Evolutionary conservation across 2,329 filamentous ascomycete genomes (phyloP).

Genomic region (Microsporum ferrugineum): DNA sequence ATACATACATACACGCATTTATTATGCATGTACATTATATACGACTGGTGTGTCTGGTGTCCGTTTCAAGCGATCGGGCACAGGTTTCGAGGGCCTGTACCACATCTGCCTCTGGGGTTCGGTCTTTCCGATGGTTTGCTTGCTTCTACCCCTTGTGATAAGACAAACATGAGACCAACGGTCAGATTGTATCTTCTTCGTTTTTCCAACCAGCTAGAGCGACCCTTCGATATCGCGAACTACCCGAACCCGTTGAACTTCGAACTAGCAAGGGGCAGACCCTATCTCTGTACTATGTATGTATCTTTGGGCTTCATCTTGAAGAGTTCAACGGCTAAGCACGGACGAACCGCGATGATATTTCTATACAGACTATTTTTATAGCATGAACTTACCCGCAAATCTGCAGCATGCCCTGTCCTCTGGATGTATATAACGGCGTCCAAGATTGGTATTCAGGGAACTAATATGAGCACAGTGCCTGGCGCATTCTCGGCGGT

Average conservation of each 20-base stretch:
- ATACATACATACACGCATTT: too few relatives aligned
- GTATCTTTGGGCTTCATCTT: background rate
- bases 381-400: background rate
- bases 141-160: background rate
- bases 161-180: background rate
- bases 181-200: too few relatives aligned
- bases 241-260: background rate
- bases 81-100: background rate
- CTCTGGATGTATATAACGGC: background rate
- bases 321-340: background rate
- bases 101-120: background rate
- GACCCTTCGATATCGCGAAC: too few relatives aligned
- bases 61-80: background rate
- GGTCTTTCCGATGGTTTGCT: conserved; percentile 1
- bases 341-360: background rate
- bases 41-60: background rate
- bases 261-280: background rate
- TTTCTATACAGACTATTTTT: background rate
- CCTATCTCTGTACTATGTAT: background rate
- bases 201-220: too few relatives aligned
- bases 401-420: background rate
- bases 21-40: background rate
- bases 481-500: background rate
- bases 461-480: background rate
- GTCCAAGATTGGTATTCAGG: background rate